Conservation (phyloP, 768 basidiomycete species). For the Panaeolus papilionaceus region DNA sequence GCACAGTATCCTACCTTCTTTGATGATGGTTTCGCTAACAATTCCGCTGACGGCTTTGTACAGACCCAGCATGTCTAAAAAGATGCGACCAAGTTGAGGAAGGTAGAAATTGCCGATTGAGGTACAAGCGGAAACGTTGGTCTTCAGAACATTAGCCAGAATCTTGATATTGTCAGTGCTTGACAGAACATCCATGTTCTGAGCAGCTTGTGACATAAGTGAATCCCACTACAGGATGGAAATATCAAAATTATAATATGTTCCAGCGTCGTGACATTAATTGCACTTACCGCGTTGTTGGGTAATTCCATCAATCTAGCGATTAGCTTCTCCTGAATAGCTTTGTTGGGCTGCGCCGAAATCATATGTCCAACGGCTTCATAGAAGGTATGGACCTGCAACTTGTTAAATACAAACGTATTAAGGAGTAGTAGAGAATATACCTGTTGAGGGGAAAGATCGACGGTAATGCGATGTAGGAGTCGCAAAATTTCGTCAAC, state of each 20-base stretch:
- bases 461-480: slow-evolving; percentile 92
- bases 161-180: slow-evolving; percentile 96
- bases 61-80: slow-evolving; percentile 96
- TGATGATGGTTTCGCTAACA: slow-evolving; percentile 90
- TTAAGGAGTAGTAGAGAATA: slow-evolving; percentile 24
- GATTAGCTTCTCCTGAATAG: slow-evolving; percentile 94
- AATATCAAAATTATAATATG: neutral
- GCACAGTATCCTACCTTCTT: slow-evolving; percentile 62
- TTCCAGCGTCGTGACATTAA: slow-evolving; percentile 16
- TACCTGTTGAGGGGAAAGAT: slow-evolving; percentile 89
- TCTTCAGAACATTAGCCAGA: slow-evolving; percentile 95
- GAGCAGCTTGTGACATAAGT: slow-evolving; percentile 93
- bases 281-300: slow-evolving; percentile 84
- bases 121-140: slow-evolving; percentile 96
- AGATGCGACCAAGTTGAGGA: slow-evolving; percentile 95
- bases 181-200: slow-evolving; percentile 89
- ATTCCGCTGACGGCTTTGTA: slow-evolving; percentile 98
- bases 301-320: slow-evolving; percentile 96
- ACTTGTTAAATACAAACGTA: slow-evolving; percentile 28
- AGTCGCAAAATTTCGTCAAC: slow-evolving; percentile 95
- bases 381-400: slow-evolving; percentile 93
- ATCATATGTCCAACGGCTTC: slow-evolving; percentile 99
- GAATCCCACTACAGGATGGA: slow-evolving; percentile 84
- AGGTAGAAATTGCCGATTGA: slow-evolving; percentile 97
- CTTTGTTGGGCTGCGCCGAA: slow-evolving; percentile 97